These are phyloP conservation scores for Ustulina deusta DNA, from an alignment of 2,329 filamentous ascomycete species.

Conservation along the genomic window DNA sequence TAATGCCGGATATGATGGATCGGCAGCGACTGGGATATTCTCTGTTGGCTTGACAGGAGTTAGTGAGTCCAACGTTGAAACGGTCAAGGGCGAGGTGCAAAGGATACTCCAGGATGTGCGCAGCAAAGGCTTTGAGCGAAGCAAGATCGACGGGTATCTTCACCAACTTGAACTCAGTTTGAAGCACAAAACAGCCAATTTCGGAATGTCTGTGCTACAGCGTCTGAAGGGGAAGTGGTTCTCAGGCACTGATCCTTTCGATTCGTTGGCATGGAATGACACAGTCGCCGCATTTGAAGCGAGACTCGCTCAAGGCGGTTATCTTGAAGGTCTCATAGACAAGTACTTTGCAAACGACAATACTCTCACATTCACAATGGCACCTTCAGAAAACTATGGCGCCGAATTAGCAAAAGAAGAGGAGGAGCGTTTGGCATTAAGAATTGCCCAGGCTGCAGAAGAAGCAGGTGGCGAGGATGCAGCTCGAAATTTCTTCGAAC, in stretches of 20 bases:
- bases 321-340: constrained; percentile 85
- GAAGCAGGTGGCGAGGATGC: constrained; percentile 77
- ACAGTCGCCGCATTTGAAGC: constrained; percentile 85
- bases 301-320: constrained; percentile 78
- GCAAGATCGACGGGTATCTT: constrained; percentile 92
- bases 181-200: constrained; percentile 96
- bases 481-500: constrained; percentile 77
- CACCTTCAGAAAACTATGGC: constrained; percentile 80
- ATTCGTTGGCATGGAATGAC: constrained; percentile 91
- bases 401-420: constrained; percentile 83
- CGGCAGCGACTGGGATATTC: constrained; percentile 82
- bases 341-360: constrained; percentile 92
- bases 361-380: constrained; percentile 93
- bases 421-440: constrained; percentile 75
- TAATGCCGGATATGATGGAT: constrained; percentile 90
- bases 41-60: constrained; percentile 94
- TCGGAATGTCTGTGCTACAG: constrained; percentile 91
- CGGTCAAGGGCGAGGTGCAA: constrained; percentile 79
- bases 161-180: constrained; percentile 93
- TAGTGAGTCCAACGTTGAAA: constrained; percentile 79
- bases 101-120: constrained; percentile 77
- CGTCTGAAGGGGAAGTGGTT: constrained; percentile 94
- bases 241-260: constrained; percentile 91
- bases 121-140: constrained; percentile 83
- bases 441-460: constrained; percentile 77